Evolutionary conservation across 1,284 basidiomycete genomes (phyloP).

Genomic region (Albatrellus sp.): DNA sequence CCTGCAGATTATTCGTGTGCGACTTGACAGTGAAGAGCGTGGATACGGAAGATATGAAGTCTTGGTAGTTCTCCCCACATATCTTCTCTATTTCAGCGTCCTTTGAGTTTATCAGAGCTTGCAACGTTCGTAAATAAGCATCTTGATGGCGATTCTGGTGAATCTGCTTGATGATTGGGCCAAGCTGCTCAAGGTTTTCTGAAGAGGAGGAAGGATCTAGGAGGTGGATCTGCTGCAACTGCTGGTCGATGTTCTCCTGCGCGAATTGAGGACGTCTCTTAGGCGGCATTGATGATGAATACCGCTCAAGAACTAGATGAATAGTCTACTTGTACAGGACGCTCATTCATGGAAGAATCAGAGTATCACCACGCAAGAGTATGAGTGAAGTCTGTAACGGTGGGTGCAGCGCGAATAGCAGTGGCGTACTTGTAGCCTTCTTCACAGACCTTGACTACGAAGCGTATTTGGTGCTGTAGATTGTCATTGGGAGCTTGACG

Average conservation of each 20-base stretch:
- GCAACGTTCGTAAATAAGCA: constrained; percentile 78
- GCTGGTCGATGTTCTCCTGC: constrained; percentile 71
- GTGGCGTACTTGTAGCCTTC: too few species aligned
- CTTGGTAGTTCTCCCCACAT: constrained; percentile 94
- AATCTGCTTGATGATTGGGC: constrained; percentile 87
- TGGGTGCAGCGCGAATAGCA: too few species aligned
- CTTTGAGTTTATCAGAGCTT: constrained; percentile 83
- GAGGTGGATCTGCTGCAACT: constrained; percentile 78
- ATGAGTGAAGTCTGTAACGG: too few species aligned
- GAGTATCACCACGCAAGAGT: too few species aligned
- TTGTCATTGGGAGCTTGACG: too few species aligned
- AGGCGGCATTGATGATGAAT: constrained; percentile 42
- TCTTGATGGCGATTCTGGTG: constrained; percentile 87
- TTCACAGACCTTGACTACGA: too few species aligned
- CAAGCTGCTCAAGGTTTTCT: constrained; percentile 88
- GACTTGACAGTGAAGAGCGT: constrained; percentile 92
- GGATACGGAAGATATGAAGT: constrained; percentile 93
- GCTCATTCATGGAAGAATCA: too few species aligned
- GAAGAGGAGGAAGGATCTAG: constrained; percentile 76
- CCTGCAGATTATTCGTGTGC: constrained; percentile 71
- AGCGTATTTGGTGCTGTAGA: too few species aligned
- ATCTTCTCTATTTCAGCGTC: constrained; percentile 94
- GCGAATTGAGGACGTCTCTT: constrained; percentile 64
- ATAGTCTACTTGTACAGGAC: too few species aligned
- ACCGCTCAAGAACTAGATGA: too few species aligned